These are phyloP conservation scores for Candida orba DNA, from an alignment of 805 yeast species.

Conservation along the genomic window DNA sequence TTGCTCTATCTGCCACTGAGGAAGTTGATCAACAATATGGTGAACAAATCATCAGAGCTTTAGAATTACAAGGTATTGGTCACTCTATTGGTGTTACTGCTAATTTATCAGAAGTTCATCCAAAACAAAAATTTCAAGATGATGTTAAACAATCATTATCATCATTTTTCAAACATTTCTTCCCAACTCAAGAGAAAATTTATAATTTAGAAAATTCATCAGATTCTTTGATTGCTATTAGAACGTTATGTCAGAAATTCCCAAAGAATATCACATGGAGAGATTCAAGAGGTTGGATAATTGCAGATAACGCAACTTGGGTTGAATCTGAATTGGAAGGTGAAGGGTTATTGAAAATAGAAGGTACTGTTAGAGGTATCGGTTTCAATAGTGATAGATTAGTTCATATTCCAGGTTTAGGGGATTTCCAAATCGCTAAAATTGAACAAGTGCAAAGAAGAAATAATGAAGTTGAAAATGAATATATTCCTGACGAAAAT, in stretches of 20 bases:
- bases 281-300: slow-evolving; percentile 81
- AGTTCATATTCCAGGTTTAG: slow-evolving; percentile 82
- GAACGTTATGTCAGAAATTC: slow-evolving; percentile 75
- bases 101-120: slow-evolving; percentile 58
- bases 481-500: slow-evolving; percentile 30
- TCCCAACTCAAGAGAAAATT: slow-evolving; percentile 74
- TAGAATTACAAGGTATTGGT: slow-evolving; percentile 88
- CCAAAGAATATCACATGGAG: slow-evolving; percentile 90
- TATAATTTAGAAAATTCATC: slow-evolving; percentile 59
- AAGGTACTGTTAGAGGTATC: slow-evolving; percentile 81
- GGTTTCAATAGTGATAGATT: slow-evolving; percentile 75
- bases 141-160: slow-evolving; percentile 60
- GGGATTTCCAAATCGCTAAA: slow-evolving; percentile 73
- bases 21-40: slow-evolving; percentile 80
- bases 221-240: slow-evolving; percentile 66
- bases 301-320: slow-evolving; percentile 60
- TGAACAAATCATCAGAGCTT: slow-evolving; percentile 82
- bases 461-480: slow-evolving; percentile 15
- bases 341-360: slow-evolving; percentile 46
- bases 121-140: slow-evolving; percentile 68
- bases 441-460: slow-evolving; percentile 45
- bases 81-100: slow-evolving; percentile 74
- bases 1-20: slow-evolving; percentile 79
- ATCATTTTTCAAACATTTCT: slow-evolving; percentile 65
- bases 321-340: slow-evolving; percentile 21